phyloP scores from a whole-genome alignment of 2,329 filamentous ascomycete genomes.

The Pseudogymnoascus sp. region DNA sequence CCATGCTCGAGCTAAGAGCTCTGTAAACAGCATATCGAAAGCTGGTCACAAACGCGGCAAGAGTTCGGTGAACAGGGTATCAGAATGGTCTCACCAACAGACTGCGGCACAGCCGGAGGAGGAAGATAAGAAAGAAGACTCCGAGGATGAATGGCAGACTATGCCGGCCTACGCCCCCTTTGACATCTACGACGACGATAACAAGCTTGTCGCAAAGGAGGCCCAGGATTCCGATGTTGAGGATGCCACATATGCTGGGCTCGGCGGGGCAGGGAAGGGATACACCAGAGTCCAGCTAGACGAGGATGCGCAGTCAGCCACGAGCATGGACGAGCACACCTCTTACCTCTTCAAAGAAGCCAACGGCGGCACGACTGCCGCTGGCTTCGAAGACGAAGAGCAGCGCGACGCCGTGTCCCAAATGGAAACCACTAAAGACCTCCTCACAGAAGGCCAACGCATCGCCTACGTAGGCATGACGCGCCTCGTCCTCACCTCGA shows the following conservation, averaged over 20 bases:
- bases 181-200: conserved; percentile 93
- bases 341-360: conserved; percentile 84
- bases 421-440: conserved; percentile 89
- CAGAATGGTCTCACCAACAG: conserved; percentile 89
- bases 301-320: conserved; percentile 87
- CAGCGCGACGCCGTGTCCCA: conserved; percentile 79
- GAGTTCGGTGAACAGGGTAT: conserved; percentile 31
- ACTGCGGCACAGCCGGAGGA: conserved; percentile 45
- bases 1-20: conserved; percentile 11
- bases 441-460: conserved; percentile 89
- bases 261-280: conserved; percentile 86
- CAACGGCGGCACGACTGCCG: conserved; percentile 49
- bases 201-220: conserved; percentile 76
- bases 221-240: conserved; percentile 60
- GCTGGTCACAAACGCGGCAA: conserved; percentile 9
- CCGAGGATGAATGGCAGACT: conserved; percentile 74
- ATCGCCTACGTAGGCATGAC: conserved; percentile 93
- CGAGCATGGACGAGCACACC: conserved; percentile 95
- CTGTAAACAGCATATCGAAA: not conserved
- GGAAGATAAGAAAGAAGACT: conserved; percentile 44
- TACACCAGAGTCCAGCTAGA: conserved; percentile 94
- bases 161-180: conserved; percentile 93
- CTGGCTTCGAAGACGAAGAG: conserved; percentile 62
- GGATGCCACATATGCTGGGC: conserved; percentile 60
- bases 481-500: conserved; percentile 67